Evolutionary conservation across 1,284 basidiomycete genomes (phyloP).

Genomic region (Apiotrichum sp.): DNA sequence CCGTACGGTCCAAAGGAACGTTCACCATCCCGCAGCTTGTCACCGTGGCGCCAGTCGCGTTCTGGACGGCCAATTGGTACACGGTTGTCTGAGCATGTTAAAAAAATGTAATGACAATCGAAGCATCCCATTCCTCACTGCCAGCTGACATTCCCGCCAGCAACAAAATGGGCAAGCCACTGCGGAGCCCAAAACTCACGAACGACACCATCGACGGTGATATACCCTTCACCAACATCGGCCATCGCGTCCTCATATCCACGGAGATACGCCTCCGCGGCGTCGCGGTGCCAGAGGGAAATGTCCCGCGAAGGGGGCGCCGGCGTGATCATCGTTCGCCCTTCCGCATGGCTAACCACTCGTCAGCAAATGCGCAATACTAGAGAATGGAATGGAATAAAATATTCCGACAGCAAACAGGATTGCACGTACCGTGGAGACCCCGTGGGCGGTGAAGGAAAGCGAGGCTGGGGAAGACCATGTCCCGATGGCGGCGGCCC

Average conservation of each 20-base stretch:
- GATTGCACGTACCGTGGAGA: neutral
- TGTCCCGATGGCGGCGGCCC: no score
- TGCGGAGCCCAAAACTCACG: constrained; percentile 8
- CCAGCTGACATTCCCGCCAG: no score
- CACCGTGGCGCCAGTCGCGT: neutral
- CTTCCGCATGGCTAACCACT: neutral
- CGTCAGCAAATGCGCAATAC: no score
- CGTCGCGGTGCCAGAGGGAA: neutral
- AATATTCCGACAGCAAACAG: no score
- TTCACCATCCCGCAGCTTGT: neutral
- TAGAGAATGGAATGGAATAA: no score
- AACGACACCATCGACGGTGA: constrained; percentile 8
- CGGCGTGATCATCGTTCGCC: constrained; percentile 7
- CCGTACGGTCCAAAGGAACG: neutral
- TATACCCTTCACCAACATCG: constrained; percentile 5
- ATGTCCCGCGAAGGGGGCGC: neutral
- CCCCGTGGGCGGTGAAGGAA: neutral
- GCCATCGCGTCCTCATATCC: constrained; percentile 12
- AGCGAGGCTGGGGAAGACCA: neutral
- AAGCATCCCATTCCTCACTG: no score
- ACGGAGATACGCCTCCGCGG: constrained; percentile 1
- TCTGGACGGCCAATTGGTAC: neutral
- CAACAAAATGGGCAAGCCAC: no score
- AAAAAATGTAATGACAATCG: neutral
- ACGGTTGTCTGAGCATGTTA: neutral